A percentile compares a stretch with the other conserved stretches of the same genome.
These are phyloP conservation scores for Mallotus repandus DNA, from an alignment of 441 rosid genomes.

Conservation along the genomic window DNA sequence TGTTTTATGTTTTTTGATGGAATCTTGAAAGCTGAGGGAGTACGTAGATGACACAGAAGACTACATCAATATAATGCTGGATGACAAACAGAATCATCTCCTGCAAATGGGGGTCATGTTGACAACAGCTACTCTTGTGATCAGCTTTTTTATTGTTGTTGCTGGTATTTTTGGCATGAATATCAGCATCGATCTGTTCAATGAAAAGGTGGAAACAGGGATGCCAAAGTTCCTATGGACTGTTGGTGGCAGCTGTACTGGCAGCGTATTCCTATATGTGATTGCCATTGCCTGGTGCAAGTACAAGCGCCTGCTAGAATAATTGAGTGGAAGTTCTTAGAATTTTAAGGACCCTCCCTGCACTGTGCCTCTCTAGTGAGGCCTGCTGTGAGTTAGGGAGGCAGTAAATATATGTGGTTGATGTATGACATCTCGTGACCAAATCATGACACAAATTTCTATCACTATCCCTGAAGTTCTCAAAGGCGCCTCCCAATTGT, in stretches of 20 bases:
- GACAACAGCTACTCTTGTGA: conserved; percentile 62
- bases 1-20: too few species aligned
- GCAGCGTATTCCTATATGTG: conserved; percentile 61
- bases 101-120: conserved; percentile 84
- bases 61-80: conserved; percentile 88
- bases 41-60: conserved; percentile 89
- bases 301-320: conserved; percentile 71
- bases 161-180: conserved; percentile 77
- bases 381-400: too few species aligned
- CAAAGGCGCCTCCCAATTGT: too few species aligned
- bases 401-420: too few species aligned
- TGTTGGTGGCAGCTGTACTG: conserved; percentile 56
- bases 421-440: too few species aligned
- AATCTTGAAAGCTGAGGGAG: conserved; percentile 62
- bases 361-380: too few species aligned
- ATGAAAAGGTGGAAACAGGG: conserved; percentile 23
- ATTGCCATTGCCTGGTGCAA: conserved; percentile 84
- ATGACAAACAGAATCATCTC: conserved; percentile 87
- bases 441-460: too few species aligned
- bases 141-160: conserved; percentile 58
- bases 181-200: conserved; percentile 52
- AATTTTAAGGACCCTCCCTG: too few species aligned
- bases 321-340: neutral
- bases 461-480: too few species aligned
- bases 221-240: conserved; percentile 61